These are phyloP conservation scores for Cryptococcus amylolentus DNA, from an alignment of 1,284 basidiomycete species.

Conservation along the genomic window DNA sequence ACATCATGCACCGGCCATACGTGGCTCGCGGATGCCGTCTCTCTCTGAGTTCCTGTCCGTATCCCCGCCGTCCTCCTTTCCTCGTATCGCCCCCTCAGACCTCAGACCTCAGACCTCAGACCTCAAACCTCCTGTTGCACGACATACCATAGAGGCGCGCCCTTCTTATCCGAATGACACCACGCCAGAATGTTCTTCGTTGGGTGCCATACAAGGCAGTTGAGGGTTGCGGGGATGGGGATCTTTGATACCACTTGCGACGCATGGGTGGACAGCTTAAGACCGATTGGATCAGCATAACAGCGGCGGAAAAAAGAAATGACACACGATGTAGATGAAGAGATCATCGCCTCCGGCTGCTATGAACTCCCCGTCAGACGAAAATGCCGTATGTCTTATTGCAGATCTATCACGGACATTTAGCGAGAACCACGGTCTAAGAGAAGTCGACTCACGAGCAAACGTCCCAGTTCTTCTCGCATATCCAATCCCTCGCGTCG, in stretches of 20 bases:
- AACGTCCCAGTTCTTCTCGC: constrained; percentile 34
- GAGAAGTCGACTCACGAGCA: constrained; percentile 25
- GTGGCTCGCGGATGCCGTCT: too few relatives aligned
- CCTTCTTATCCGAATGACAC: constrained; percentile 13
- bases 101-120: too few relatives aligned
- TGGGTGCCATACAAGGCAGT: constrained; percentile 39
- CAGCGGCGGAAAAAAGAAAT: neutral
- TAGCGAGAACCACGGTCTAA: neutral
- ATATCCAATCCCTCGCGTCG: constrained; percentile 37
- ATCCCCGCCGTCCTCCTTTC: neutral
- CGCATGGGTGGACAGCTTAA: constrained; percentile 30
- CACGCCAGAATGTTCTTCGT: constrained; percentile 37
- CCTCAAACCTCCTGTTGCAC: constrained; percentile 25
- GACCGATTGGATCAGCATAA: neutral
- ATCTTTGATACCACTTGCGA: constrained; percentile 28
- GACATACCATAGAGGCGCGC: constrained; percentile 30
- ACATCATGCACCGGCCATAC: too few relatives aligned
- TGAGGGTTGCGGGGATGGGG: constrained; percentile 24
- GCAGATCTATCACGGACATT: constrained; percentile 19
- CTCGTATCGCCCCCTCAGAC: neutral
- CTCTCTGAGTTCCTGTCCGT: too few relatives aligned
- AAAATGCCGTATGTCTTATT: constrained; percentile 39
- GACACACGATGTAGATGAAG: constrained; percentile 30
- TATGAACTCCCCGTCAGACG: constrained; percentile 39
- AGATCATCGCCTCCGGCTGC: constrained; percentile 41